Evolutionary conservation across 345 rosid genomes (phyloP).

Genomic region (Sonneratia caseolaris): DNA sequence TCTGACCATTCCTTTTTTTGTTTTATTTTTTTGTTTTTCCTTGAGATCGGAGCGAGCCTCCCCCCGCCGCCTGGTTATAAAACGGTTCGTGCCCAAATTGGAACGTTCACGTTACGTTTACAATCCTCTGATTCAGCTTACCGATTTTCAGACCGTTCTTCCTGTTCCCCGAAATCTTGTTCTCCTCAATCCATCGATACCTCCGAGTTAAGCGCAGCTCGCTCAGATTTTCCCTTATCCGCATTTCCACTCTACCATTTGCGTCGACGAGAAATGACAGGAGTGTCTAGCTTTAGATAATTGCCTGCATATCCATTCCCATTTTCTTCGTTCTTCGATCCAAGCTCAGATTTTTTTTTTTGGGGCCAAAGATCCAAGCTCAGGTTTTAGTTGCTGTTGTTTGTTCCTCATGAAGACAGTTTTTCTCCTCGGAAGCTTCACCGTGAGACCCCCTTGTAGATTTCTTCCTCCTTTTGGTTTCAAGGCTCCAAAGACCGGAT

Average conservation of each 20-base stretch:
- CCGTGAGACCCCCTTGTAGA: conserved; percentile 7
- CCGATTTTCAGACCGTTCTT: background rate
- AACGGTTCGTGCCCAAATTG: no score
- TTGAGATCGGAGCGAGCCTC: background rate
- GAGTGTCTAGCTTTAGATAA: background rate
- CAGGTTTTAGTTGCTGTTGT: background rate
- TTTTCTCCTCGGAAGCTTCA: background rate
- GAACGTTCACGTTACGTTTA: background rate
- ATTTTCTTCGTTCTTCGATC: no score
- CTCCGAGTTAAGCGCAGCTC: background rate
- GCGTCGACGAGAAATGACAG: background rate
- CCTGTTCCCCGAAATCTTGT: background rate
- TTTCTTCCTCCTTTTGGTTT: conserved; percentile 3
- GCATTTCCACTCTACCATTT: background rate
- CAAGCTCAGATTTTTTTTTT: no score
- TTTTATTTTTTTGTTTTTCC: background rate
- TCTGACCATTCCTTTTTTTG: background rate
- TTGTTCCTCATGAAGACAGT: conserved; percentile 1
- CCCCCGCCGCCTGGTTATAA: conserved; percentile 3
- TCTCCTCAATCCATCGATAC: background rate
- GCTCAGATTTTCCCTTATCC: background rate
- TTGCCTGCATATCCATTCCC: background rate
- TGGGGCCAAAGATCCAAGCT: background rate
- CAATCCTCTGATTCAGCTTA: background rate
- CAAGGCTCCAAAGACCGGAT: background rate